phyloP scores from a whole-genome alignment of 116 monocot species.

The Papilionanthe hybrid region DNA sequence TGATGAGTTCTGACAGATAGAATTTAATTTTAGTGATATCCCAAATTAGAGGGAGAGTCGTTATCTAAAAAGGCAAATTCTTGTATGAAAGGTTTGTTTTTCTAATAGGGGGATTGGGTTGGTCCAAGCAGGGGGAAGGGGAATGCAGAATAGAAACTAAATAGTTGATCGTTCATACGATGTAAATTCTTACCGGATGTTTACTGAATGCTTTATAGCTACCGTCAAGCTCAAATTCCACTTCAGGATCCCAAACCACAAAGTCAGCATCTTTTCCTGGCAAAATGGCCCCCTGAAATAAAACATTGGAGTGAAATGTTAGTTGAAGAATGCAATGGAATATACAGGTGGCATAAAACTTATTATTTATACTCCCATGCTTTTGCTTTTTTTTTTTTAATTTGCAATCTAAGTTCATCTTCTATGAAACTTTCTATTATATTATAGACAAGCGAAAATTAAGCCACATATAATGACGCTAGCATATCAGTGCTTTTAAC shows the following conservation, averaged over 20 bases:
- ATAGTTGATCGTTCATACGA: background rate
- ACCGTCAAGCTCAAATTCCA: conserved; percentile 66
- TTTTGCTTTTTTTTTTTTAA: too few relatives aligned
- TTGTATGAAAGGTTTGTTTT: background rate
- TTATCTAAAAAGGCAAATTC: background rate
- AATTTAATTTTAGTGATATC: background rate
- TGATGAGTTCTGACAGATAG: background rate
- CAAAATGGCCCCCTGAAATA: conserved; percentile 59
- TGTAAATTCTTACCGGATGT: conserved; percentile 46
- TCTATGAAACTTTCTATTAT: too few relatives aligned
- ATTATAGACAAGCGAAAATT: too few relatives aligned
- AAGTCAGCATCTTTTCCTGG: conserved; percentile 79
- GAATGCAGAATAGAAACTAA: background rate
- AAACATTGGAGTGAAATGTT: background rate
- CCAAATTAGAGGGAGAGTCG: background rate
- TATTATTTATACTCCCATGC: background rate
- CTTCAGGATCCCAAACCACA: conserved; percentile 88
- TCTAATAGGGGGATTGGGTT: background rate
- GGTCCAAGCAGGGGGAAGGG: background rate
- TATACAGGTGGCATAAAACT: background rate
- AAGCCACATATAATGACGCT: too few relatives aligned
- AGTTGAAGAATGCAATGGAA: background rate
- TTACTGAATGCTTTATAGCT: conserved; percentile 48
- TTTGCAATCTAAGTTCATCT: too few relatives aligned
- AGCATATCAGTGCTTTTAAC: too few relatives aligned